These are phyloP conservation scores for Gossypium gossypioides DNA, from an alignment of 441 rosid species.

Conservation along the genomic window DNA sequence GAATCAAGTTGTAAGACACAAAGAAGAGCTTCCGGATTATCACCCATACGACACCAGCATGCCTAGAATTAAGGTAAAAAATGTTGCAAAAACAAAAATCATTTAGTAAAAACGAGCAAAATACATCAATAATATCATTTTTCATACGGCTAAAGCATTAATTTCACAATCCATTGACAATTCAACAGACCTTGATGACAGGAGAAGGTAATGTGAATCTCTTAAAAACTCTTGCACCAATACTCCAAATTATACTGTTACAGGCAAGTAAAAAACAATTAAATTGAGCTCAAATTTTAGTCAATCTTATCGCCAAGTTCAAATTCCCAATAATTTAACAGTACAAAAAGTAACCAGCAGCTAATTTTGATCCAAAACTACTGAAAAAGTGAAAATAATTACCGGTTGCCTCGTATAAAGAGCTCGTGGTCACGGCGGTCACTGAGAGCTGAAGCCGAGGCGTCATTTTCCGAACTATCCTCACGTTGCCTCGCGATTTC, in stretches of 20 bases:
- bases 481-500: slow-evolving; percentile 39
- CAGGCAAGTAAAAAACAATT: background rate
- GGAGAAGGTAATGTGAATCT: slow-evolving; percentile 71
- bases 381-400: slow-evolving; percentile 6
- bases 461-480: slow-evolving; percentile 28
- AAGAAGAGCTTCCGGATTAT: slow-evolving; percentile 51
- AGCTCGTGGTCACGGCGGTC: slow-evolving; percentile 69
- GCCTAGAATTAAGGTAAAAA: slow-evolving; percentile 36
- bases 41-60: slow-evolving; percentile 83
- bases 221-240: slow-evolving; percentile 69
- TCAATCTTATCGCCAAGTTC: background rate
- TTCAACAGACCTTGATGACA: slow-evolving; percentile 38
- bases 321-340: background rate
- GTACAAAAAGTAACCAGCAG: background rate
- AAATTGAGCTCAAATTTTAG: background rate
- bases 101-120: background rate
- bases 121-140: too few species aligned
- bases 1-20: slow-evolving; percentile 69
- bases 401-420: slow-evolving; percentile 77
- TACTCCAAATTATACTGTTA: slow-evolving; percentile 71
- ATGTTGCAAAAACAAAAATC: slow-evolving; percentile 10
- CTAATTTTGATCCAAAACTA: background rate
- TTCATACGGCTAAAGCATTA: background rate
- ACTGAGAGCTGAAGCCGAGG: slow-evolving; percentile 28
- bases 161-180: background rate